Evolutionary conservation across 1,284 basidiomycete genomes (phyloP), one percentile per base, ranked within the genome.

Genomic region (Ustilago xerochloae): DNA sequence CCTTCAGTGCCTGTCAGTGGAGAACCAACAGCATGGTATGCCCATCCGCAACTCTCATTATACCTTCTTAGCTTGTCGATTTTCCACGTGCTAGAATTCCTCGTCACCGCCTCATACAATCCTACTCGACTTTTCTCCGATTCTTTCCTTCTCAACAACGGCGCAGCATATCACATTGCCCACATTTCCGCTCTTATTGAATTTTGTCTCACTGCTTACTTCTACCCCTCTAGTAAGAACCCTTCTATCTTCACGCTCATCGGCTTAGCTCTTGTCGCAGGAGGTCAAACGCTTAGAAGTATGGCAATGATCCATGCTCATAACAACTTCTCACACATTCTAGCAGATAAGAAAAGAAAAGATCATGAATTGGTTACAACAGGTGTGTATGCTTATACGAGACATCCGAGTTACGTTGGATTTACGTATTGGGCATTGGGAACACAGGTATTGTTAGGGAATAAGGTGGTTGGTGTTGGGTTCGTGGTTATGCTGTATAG

Each of bases 391-490:
- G 56, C 65, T 35, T 80, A 56, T 88, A 92, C 91, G 63, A 90
- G 97, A 5, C 97, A 99, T 84, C 97, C 97, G 9, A 97, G 94
- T 0, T 99, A 99, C 79, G 89, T 93, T 0, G 97, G 96, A 3
- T 99, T 99, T 87, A 97, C 92, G 85, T 98, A 96, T 85, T 99
- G 96, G 96, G 95, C 94, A 0, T 80, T 99, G 30, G 93, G 93
- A 1, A 97, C 95, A 0, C 95, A 99, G 83, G 85, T 99, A n/a
- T 88, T 94, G 4, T 87, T 99, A 26, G 93, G 93, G 78, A 99
- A 99, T 84, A 89, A 92, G 0, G 39, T 94, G 24, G 90, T 90
- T 13, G 91, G 93, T 80, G 53, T 89, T 1, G 81, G 89, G 2
- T 94, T 90, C 70, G 74, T 86, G 16, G 73, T 88, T 32, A 84